These are phyloP conservation scores for Didymosphaeria variabile DNA, from an alignment of 2,329 filamentous ascomycete species.

Conservation along the genomic window DNA sequence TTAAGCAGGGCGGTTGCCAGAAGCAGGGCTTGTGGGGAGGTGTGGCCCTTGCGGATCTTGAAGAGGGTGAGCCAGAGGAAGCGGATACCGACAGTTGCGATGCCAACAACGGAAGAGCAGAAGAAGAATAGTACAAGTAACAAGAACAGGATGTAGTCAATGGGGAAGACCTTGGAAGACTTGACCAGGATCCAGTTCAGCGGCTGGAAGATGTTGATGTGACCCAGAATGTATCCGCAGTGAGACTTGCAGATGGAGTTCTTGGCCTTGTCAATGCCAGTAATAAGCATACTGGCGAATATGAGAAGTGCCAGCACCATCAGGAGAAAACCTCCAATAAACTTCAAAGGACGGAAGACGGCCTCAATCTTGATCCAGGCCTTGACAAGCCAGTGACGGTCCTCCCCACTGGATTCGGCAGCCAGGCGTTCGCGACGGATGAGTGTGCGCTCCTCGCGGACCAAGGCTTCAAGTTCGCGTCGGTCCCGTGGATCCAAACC, in stretches of 20 bases:
- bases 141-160: conserved; percentile 91
- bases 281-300: conserved; percentile 94
- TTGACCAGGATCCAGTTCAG: conserved; percentile 89
- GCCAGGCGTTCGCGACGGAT: conserved; percentile 89
- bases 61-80: conserved; percentile 97
- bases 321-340: conserved; percentile 82
- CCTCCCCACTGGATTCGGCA: conserved; percentile 80
- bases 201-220: conserved; percentile 93
- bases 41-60: conserved; percentile 87
- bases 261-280: conserved; percentile 92
- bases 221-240: conserved; percentile 90
- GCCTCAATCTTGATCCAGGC: conserved; percentile 83
- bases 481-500: conserved; percentile 85
- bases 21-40: conserved; percentile 88
- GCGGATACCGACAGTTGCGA: conserved; percentile 87
- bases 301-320: conserved; percentile 77
- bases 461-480: conserved; percentile 84
- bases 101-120: conserved; percentile 83
- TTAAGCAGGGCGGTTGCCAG: conserved; percentile 91
- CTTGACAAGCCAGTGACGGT: conserved; percentile 76
- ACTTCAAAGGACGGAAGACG: conserved; percentile 85
- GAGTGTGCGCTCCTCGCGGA: conserved; percentile 90
- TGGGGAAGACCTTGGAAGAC: conserved; percentile 82
- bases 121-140: conserved; percentile 88
- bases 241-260: conserved; percentile 91